Conservation (phyloP, 495 filamentous ascomycete species). For the Friedmanniomyces simplex region DNA sequence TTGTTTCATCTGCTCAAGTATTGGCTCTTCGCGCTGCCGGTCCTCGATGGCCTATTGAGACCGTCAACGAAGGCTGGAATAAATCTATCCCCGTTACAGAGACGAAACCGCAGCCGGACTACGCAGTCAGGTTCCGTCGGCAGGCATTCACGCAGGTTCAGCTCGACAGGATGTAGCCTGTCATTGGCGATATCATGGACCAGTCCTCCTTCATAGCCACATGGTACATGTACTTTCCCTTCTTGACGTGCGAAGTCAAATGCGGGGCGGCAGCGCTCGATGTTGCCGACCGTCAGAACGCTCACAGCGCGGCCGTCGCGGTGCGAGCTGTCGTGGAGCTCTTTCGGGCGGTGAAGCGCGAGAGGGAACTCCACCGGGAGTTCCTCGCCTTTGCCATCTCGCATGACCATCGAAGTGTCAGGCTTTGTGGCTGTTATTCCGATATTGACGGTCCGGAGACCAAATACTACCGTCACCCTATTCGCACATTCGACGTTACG, state of each 20-base stretch:
- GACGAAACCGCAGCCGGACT: conserved; percentile 25
- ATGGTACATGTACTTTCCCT: conserved; percentile 16
- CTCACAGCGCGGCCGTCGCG: conserved; percentile 35
- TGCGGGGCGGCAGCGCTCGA: conserved; percentile 29
- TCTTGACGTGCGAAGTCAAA: conserved; percentile 35
- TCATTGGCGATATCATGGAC: conserved; percentile 24
- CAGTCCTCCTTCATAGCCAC: conserved; percentile 20
- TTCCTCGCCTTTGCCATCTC: not conserved
- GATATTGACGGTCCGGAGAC: conserved; percentile 13
- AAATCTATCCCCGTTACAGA: conserved; percentile 15
- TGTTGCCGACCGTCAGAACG: conserved; percentile 32
- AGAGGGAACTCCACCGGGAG: not conserved
- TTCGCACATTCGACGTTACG: conserved; percentile 27
- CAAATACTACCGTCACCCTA: conserved; percentile 28
- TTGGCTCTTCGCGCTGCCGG: conserved; percentile 11
- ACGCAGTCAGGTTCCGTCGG: conserved; percentile 28
- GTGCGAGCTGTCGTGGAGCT: conserved; percentile 23
- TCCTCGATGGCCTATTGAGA: conserved; percentile 4
- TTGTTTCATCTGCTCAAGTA: conserved; percentile 21
- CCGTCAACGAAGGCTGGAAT: conserved; percentile 21
- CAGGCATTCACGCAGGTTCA: conserved; percentile 33
- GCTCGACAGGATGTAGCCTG: conserved; percentile 26
- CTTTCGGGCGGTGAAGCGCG: conserved; percentile 20
- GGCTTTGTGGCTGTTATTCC: conserved; percentile 27
- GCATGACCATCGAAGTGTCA: not conserved